Evolutionary conservation across 176 grass and related monocot genomes (phyloP).

Genomic region (Zea mays): DNA sequence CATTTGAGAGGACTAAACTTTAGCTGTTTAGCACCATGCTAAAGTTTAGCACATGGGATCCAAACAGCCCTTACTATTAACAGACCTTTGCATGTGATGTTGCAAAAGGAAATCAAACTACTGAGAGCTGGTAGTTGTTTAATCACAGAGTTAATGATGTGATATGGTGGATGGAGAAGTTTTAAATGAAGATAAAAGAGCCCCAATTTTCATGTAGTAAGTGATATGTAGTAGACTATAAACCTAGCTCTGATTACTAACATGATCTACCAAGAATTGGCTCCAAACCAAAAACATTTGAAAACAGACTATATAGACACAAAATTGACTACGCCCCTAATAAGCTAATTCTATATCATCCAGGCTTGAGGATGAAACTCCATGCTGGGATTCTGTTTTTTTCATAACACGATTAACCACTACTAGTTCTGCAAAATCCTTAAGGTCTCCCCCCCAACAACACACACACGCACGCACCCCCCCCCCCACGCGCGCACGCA

Average conservation of each 20-base stretch:
- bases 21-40: no score
- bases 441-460: neutral
- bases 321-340: neutral
- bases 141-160: slow-evolving; percentile 9
- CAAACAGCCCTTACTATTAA: neutral
- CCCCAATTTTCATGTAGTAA: slow-evolving; percentile 12
- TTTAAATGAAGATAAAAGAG: slow-evolving; percentile 23
- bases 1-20: no score
- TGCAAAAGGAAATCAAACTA: slow-evolving; percentile 18
- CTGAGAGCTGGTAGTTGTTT: slow-evolving; percentile 7
- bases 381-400: slow-evolving; percentile 24
- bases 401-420: neutral
- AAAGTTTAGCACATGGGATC: no score
- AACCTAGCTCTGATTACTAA: neutral
- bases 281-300: neutral
- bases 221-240: neutral
- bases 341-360: neutral
- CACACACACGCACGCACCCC: no score
- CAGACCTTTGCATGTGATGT: slow-evolving; percentile 59
- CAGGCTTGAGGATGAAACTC: slow-evolving; percentile 17
- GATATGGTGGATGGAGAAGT: neutral
- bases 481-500: no score
- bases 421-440: slow-evolving; percentile 8
- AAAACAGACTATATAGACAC: neutral
- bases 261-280: neutral